A percentile compares a stretch with the other conserved stretches of the same genome.
Evolutionary conservation across 2,329 filamentous ascomycete genomes (phyloP).

Genomic region (Aspergillus pseudotamarii): DNA sequence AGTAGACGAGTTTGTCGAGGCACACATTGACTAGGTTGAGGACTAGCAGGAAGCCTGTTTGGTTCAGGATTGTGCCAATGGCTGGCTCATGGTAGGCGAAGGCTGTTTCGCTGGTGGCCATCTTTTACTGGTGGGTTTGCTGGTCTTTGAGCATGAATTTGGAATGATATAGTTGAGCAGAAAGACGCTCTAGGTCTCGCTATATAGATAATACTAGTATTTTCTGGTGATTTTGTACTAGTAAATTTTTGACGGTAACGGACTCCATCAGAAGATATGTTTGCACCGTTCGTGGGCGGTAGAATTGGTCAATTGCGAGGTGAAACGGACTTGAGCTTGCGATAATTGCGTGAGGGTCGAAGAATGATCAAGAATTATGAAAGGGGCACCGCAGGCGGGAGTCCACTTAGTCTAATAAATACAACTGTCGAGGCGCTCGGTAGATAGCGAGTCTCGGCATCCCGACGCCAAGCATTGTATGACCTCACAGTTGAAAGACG

Average conservation of each 20-base stretch:
- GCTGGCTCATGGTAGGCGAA: slow-evolving; percentile 65
- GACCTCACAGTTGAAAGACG: background rate
- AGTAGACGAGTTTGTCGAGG: slow-evolving; percentile 65
- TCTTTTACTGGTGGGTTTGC: background rate
- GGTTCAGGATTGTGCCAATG: slow-evolving; percentile 62
- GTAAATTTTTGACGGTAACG: background rate
- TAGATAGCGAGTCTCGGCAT: background rate
- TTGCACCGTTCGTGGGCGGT: background rate
- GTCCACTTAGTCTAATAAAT: background rate
- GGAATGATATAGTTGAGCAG: too few species aligned
- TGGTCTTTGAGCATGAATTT: background rate
- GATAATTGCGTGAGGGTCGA: background rate
- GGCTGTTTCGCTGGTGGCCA: slow-evolving; percentile 19
- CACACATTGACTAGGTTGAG: slow-evolving; percentile 62
- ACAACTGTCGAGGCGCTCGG: background rate
- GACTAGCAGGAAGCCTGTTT: slow-evolving; percentile 63
- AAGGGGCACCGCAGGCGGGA: background rate
- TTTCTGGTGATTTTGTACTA: background rate
- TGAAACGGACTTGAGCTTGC: background rate
- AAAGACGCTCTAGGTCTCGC: background rate
- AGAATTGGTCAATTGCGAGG: background rate
- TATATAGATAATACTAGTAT: slow-evolving; percentile 2
- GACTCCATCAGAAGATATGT: slow-evolving; percentile 7
- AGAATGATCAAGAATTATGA: background rate
- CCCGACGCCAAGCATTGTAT: background rate